Conservation (phyloP, 1,139 yeast species). For the Meyerozyma carpophila region DNA sequence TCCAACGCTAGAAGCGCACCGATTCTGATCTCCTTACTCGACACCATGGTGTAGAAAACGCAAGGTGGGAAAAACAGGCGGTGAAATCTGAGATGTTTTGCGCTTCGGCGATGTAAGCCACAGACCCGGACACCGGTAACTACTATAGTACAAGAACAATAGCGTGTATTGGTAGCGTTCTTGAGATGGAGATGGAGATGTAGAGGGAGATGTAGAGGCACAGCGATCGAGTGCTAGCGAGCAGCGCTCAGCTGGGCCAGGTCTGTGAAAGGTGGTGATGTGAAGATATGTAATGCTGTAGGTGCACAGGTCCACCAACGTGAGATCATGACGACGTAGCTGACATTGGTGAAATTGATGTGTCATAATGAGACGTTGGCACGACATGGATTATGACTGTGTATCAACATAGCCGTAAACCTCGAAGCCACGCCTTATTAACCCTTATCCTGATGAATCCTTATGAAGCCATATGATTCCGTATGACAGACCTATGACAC, state of each 20-base stretch:
- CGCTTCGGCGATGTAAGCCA: background rate
- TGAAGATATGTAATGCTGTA: too few relatives aligned
- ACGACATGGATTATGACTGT: too few relatives aligned
- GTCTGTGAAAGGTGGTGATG: background rate
- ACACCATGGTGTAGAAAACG: background rate
- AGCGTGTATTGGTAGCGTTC: background rate
- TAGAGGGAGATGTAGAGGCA: too few relatives aligned
- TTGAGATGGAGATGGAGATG: background rate
- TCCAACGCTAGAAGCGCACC: conserved; percentile 69
- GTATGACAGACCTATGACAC: background rate
- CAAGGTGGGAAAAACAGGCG: background rate
- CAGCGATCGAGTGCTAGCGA: too few relatives aligned
- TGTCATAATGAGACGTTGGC: too few relatives aligned
- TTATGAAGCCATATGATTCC: too few relatives aligned
- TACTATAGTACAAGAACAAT: background rate
- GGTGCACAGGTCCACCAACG: too few relatives aligned
- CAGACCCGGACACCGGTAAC: conserved; percentile 1
- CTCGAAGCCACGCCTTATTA: too few relatives aligned
- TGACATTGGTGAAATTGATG: too few relatives aligned
- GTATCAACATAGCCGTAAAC: too few relatives aligned
- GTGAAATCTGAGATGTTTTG: background rate
- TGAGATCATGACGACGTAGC: too few relatives aligned
- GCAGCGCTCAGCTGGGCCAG: background rate
- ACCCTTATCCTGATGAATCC: too few relatives aligned
- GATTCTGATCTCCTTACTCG: conserved; percentile 69